Base-by-base conservation (phyloP, 73 alveolate species). In the Paramecium bursaria region DNA sequence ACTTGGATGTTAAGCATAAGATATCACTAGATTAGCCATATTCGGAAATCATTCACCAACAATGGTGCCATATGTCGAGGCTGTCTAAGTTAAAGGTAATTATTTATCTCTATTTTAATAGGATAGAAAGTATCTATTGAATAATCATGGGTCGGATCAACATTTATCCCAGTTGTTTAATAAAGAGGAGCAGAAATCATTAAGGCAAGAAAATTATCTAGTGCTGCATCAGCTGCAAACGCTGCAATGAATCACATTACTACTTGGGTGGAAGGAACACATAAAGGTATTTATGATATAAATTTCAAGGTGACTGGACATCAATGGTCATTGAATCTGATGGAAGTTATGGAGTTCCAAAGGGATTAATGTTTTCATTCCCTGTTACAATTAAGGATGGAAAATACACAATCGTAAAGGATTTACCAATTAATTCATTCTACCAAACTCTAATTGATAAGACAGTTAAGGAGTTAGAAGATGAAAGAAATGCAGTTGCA, bases 31-130 rank as follows among this genome's bases (percentile, higher is more conserved):
- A 46, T 67, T 96, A 22, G 93, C 92, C 52, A 94, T 97, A 50
- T 93, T 98, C 97, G 99, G 99, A 29, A 97, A 97, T 87, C 99
- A 97, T 92, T 93, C 98, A 26, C 97, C 98, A 35, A 96, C 98
- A 14, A 92, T 94, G 97, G 94, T 86, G 86, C 98, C 98, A 26
- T 96, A 94, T 75, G 79, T 90, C 48, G 90, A 89, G 53, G 75
- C 82, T 89, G 49, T 92, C 77, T 88, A 94, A 2, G 92, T 93
- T 27, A 80, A 86, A 11, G 94, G 96, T 61, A 88, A 82, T 74
- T 13, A 10, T 10, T 42, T 13, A 10, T 42, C 13, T 13, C 13
- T 13, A 10, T 13, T 42, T 42, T 10, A 10, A 11, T 42, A 10
- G 14, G 14, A 11, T 42, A 13, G 51, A 49, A 48, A 82, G 92